Percentiles rank a stretch among this genome's conserved stretches.
These are phyloP conservation scores for Naegleria fowleri DNA, from an alignment of 208 protist genomes.

Conservation along the genomic window DNA sequence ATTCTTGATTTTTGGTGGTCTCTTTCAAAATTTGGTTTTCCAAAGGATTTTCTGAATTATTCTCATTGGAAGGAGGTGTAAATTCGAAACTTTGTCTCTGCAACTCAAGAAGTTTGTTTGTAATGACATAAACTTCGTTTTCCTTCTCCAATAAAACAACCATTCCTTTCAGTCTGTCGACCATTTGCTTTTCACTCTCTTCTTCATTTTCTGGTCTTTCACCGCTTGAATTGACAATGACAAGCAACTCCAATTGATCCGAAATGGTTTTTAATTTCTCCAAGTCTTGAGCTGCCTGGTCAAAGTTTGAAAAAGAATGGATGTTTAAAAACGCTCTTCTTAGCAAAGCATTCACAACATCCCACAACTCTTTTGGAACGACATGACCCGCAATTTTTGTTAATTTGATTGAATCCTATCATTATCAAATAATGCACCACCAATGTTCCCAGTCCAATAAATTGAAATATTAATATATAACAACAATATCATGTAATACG, in stretches of 20 bases:
- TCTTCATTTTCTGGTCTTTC: background rate
- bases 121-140: background rate
- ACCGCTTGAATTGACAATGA: background rate
- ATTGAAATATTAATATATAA: too few relatives aligned
- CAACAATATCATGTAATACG: too few relatives aligned
- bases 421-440: too few relatives aligned
- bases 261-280: background rate
- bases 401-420: background rate
- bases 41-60: background rate
- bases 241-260: background rate
- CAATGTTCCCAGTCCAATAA: too few relatives aligned
- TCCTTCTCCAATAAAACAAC: background rate
- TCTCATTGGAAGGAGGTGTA: background rate
- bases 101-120: background rate
- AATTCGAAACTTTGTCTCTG: background rate
- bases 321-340: background rate
- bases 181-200: background rate
- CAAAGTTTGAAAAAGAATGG: background rate
- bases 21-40: slow-evolving; percentile 1
- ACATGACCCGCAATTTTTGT: background rate
- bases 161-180: background rate
- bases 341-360: background rate
- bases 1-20: background rate
- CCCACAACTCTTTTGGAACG: background rate
- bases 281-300: background rate